These are phyloP conservation scores for Penicillium glabrum DNA, from an alignment of 2,329 filamentous ascomycete genomes.

Conservation along the genomic window DNA sequence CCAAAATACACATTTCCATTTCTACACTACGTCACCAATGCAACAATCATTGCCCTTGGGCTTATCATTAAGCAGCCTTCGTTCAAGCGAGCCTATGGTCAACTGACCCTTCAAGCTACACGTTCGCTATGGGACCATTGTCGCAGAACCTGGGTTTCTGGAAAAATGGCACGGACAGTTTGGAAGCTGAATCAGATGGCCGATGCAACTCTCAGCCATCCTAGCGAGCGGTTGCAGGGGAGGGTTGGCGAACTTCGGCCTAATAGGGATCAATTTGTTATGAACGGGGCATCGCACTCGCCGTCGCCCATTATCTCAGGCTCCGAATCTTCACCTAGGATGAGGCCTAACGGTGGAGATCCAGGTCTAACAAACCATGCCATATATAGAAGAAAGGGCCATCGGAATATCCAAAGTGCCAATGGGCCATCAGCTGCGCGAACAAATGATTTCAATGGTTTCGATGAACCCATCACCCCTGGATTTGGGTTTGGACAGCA, in stretches of 20 bases:
- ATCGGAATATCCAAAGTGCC: neutral
- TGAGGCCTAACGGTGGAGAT: neutral
- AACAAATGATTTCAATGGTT: neutral
- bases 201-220: neutral
- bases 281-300: neutral
- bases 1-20: conserved; percentile 24
- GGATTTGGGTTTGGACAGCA: neutral
- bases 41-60: conserved; percentile 20
- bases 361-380: neutral
- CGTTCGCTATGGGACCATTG: conserved; percentile 18
- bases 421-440: neutral
- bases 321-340: neutral
- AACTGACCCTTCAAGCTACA: conserved; percentile 12
- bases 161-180: conserved; percentile 17
- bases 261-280: neutral
- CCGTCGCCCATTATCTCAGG: neutral
- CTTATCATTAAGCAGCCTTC: conserved; percentile 18
- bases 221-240: neutral
- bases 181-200: conserved; percentile 20
- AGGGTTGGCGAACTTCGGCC: neutral
- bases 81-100: conserved; percentile 14
- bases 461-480: neutral
- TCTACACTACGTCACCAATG: conserved; percentile 19
- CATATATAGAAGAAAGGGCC: neutral
- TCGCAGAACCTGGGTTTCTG: conserved; percentile 24